Base-by-base conservation (phyloP, 2,329 filamentous ascomycete genomes). In the Fusarium musae region DNA sequence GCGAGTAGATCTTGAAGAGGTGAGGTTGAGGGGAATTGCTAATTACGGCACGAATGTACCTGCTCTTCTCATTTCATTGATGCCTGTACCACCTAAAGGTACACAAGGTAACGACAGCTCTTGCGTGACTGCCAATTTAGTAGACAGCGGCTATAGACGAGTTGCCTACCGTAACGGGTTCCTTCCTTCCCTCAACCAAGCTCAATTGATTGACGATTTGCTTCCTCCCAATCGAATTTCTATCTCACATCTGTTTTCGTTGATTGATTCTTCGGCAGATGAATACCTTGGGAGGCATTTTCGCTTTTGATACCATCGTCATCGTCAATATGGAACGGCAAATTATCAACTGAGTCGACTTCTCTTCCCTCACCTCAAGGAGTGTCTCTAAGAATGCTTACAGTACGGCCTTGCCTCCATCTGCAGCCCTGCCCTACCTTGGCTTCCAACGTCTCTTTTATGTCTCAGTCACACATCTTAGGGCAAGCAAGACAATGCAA, bases 401-500 rank as follows among this genome's bases (percentile, higher is more conserved):
- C 26, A 21, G 28, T 37, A 37, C 21, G 52, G 50, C 54, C 37
- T 44, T 53, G 26, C 30, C 30, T 58, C 32, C 15, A 44, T 43
- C 66, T 69, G 66, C 65, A 69, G 66, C 66, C 66, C 66, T 69
- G 66, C 58, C 50, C 65, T 69, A 44, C 63, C 63, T 67, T 61
- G 58, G 43, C 32, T 69, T 69, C 65, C 23, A 70, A 68, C 70
- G 58, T 64, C 65, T 73, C 64, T 59, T 54, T 52, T 50, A 30
- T 59, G 70, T 73, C 53, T 63, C 58, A 65, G 62, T 60, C 69
- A 47, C 62, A 70, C 63, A 57, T 63, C 59, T 62, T 54, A 52
- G 54, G 40, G 42, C 61, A 46, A 73, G 66, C 61, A 49, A 73
- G 68, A 67, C 63, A 61, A 68, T 69, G 66, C 70, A 75, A 77